Percentiles rank a stretch among this genome's conserved stretches.
phyloP scores from a whole-genome alignment of 768 basidiomycete genomes.

The Hygrocybe coccinea region DNA sequence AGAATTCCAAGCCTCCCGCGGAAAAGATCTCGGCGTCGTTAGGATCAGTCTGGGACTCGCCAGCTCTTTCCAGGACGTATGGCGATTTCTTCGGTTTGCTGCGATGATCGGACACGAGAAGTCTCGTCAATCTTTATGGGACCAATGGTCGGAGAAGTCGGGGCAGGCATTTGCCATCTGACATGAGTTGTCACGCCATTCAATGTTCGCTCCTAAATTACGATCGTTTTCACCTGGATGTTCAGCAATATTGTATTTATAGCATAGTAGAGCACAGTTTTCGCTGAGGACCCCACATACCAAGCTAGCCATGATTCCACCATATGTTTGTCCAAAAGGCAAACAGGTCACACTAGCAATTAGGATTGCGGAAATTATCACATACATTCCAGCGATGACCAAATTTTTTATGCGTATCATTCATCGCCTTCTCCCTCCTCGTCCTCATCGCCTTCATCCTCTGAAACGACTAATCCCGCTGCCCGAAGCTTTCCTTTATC shows the following conservation, averaged over 20 bases:
- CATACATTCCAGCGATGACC: background rate
- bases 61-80: slow-evolving; percentile 72
- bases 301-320: too few relatives aligned
- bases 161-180: slow-evolving; percentile 22
- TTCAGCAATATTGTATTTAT: too few relatives aligned
- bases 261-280: too few relatives aligned
- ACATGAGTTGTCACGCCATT: slow-evolving; percentile 10
- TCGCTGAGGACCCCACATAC: too few relatives aligned
- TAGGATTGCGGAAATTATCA: too few relatives aligned
- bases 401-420: background rate
- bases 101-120: slow-evolving; percentile 39
- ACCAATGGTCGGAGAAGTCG: slow-evolving; percentile 28
- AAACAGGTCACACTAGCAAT: too few relatives aligned
- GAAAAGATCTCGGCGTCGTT: slow-evolving; percentile 68
- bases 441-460: slow-evolving; percentile 81
- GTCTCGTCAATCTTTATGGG: slow-evolving; percentile 38
- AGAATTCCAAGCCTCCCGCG: slow-evolving; percentile 57
- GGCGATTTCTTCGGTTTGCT: slow-evolving; percentile 51
- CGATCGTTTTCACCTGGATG: too few relatives aligned
- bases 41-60: slow-evolving; percentile 75
- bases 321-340: too few relatives aligned
- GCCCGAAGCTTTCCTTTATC: slow-evolving; percentile 78
- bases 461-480: slow-evolving; percentile 82
- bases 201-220: too few relatives aligned
- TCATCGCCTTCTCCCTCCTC: slow-evolving; percentile 46